A percentile compares a stretch with the other conserved stretches of the same genome.
Conservation (phyloP, 1,139 yeast genomes). For the Pneumocystis oryctolagi region DNA sequence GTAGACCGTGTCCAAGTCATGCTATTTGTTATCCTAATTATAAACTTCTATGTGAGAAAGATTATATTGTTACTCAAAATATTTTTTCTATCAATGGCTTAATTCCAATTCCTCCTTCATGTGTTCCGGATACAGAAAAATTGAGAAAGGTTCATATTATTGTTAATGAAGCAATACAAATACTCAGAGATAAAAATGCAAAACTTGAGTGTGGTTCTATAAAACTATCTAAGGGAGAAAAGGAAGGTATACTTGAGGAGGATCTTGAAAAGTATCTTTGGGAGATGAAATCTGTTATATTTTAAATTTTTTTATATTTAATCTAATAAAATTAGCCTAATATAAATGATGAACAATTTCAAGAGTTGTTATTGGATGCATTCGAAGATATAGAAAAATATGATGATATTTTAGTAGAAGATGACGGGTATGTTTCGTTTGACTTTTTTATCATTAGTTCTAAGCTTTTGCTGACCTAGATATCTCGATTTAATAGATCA, state of each 20-base stretch:
- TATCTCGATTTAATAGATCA: not conserved
- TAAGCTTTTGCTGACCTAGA: not conserved
- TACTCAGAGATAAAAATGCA: constrained; percentile 58
- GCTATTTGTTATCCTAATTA: constrained; percentile 56
- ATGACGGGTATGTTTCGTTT: not conserved
- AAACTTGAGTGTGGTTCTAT: constrained; percentile 46
- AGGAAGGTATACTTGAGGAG: constrained; percentile 20
- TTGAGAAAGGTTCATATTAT: constrained; percentile 55
- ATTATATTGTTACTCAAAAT: constrained; percentile 42
- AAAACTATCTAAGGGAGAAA: constrained; percentile 13
- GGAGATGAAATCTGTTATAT: constrained; percentile 28
- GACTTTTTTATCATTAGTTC: not conserved
- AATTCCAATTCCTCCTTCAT: constrained; percentile 45
- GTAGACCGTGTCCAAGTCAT: constrained; percentile 68
- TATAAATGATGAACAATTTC: not conserved
- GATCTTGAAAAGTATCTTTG: constrained; percentile 20
- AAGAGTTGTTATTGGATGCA: not conserved
- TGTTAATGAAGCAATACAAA: constrained; percentile 50
- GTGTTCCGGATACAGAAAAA: constrained; percentile 66
- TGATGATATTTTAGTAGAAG: not conserved
- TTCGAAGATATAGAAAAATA: not conserved
- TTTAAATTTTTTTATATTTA: not conserved
- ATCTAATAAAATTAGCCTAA: not conserved
- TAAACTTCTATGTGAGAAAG: constrained; percentile 53
- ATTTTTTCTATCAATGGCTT: constrained; percentile 42